Evolutionary conservation across 371 early-diverging fungal species (phyloP), one percentile per base, ranked within the genome.

Genomic region (Smittium culicis): DNA sequence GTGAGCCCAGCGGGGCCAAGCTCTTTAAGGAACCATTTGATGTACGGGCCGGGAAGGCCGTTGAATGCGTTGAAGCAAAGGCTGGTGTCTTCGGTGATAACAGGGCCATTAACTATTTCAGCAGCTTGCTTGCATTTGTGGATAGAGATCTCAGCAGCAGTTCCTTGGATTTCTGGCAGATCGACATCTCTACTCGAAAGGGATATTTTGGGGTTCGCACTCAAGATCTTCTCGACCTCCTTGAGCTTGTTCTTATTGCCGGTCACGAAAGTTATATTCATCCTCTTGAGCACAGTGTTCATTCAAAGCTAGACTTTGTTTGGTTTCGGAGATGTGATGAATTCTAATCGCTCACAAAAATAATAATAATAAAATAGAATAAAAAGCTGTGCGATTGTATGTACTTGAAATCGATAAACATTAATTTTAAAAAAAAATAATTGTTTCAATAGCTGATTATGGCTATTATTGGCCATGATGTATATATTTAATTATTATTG

Each of bases 161-260:
- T 77, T 20, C 93, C 95, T 75, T 96, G 96, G 70, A 92, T 79
- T 73, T 96, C 97, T 32, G 91, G 90, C 55, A 92, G 80, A 71
- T 96, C 94, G 14, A 92, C 72, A 27, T 81, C 84, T 66, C 82
- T 83, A 35, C 81, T 82, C 45, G 79, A 81, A 33, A 93, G 80
- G 58, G 5, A 2, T 27, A 66, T 66, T 5, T 83, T 83, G 60
- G 88, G 80, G 27, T 80, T 75, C 57, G 80, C 79, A 24, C 78
- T 73, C 35, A 96, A 82, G 66, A 95, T 93, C 33, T 80, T 82
- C 66, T 87, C 89, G 34, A 94, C 93, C 74, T 96, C 97, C 20
- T 72, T 72, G 64, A 94, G 81, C 77, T 96, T 96, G 79, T 96
- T 92, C 72, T 86, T 85, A 82, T 96, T 96, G 70, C 97, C 96